Evolutionary conservation across 345 rosid genomes (phyloP), one percentile per base, ranked within the genome.

Genomic region (Boechera divaricarpa): DNA sequence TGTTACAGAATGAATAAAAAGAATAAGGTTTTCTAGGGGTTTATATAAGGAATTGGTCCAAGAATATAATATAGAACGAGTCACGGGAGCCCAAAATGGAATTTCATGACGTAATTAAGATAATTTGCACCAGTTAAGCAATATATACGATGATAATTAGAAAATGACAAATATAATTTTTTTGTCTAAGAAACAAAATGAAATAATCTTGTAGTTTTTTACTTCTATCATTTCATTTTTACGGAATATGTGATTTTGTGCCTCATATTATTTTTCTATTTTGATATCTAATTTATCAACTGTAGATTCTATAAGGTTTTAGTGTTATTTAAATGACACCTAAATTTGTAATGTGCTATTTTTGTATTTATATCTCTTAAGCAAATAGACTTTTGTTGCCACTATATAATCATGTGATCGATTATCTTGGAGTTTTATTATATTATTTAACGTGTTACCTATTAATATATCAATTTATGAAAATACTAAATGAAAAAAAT

Each of bases 21-120:
- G 64, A 69, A 69, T 39, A 77, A 41, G 24, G 77, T 69, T 38
- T 59, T 53, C 3, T 32, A 1, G 69, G 68, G 62, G 87, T 70
- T 80, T 87, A 81, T 85, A 79, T 87, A 91, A 84, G 73, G 70
- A 73, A 72, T 73, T 26, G 6, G 39, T 59, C 73, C 57, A 67
- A 72, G 63, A 32, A 58, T 60, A 67, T 28, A 28, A 21, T 21
- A 21, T 77, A 51, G 59, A 73, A 79, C 28, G 59, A 57, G 65
- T 74, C 79, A 79, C 80, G 81, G 83, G 76, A 78, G 68, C 63
- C 21, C 1, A 38, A 47, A 2, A 58, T 66, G 53, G 63, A 67
- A 74, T 39, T 61, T 44, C 18, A 42, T 44, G 47, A 28, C 45
- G 21, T 29, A 21, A 28, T 31, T 12, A 54, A 24, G 28, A 55